Evolutionary conservation across 768 basidiomycete species (phyloP).

Genomic region (Mycena chlorophos): DNA sequence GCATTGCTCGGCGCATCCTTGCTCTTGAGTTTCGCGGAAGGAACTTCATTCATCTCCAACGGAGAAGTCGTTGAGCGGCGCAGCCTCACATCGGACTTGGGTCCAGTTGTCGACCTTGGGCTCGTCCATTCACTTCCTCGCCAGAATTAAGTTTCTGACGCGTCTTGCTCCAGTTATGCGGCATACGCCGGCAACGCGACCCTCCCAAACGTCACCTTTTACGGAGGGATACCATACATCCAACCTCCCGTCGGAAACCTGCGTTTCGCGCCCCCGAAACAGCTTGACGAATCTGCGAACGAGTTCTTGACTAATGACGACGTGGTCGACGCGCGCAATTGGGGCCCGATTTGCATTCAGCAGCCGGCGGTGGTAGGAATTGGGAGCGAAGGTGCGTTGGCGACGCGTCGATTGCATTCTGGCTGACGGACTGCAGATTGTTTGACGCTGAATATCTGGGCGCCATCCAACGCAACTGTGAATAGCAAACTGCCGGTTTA

Average conservation of each 20-base stretch:
- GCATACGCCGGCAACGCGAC: conserved; percentile 30
- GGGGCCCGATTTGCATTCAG: conserved; percentile 39
- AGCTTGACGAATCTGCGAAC: conserved; percentile 27
- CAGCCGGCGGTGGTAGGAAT: conserved; percentile 39
- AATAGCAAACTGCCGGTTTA: conserved; percentile 35
- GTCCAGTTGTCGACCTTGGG: conserved; percentile 22
- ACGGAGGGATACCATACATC: conserved; percentile 38
- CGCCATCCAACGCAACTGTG: conserved; percentile 28
- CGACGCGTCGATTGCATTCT: not conserved
- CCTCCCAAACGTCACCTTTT: conserved; percentile 33
- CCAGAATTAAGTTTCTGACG: not conserved
- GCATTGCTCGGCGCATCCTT: conserved; percentile 12
- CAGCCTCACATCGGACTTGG: conserved; percentile 12
- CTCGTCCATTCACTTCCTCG: not conserved
- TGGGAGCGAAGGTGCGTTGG: conserved; percentile 36
- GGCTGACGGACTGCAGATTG: conserved; percentile 27
- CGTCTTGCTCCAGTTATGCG: conserved; percentile 24
- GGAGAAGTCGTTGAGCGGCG: not conserved
- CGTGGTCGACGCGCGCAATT: conserved; percentile 36
- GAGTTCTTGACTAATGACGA: conserved; percentile 13
- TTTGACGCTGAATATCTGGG: conserved; percentile 38
- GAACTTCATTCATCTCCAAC: not conserved
- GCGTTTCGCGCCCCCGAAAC: conserved; percentile 33
- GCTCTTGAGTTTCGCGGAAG: not conserved
- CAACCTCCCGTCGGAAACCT: conserved; percentile 36